phyloP scores from a whole-genome alignment of 2,329 filamentous ascomycete species.

The Zalaria sp. region DNA sequence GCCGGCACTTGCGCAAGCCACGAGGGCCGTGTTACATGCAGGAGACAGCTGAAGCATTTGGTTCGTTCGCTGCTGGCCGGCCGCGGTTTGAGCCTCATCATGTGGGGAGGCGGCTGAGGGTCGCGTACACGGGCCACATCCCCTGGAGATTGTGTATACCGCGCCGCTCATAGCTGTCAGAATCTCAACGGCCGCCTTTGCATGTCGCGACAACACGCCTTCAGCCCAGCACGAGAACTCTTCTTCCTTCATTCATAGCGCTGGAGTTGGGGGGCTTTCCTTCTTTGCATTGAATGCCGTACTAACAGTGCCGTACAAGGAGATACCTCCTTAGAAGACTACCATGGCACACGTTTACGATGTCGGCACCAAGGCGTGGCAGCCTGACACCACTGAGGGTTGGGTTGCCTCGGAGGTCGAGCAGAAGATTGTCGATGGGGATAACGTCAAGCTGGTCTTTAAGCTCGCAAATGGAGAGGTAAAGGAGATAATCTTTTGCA shows the following conservation, averaged over 20 bases:
- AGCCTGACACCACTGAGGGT: conserved; percentile 88
- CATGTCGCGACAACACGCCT: too few species aligned
- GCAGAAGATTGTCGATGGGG: conserved; percentile 68
- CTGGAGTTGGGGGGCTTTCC: conserved; percentile 1
- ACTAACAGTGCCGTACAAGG: conserved; percentile 1
- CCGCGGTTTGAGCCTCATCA: too few species aligned
- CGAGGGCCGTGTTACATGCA: too few species aligned
- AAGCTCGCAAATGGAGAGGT: conserved; percentile 89
- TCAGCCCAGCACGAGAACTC: neutral
- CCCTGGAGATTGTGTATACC: too few species aligned
- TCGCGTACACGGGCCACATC: too few species aligned
- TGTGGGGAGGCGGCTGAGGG: too few species aligned
- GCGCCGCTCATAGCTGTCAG: too few species aligned
- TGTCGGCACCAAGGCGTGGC: conserved; percentile 94
- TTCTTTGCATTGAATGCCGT: conserved; percentile 3
- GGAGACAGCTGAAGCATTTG: too few species aligned
- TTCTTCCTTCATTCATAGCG: conserved; percentile 9
- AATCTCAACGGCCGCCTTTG: too few species aligned
- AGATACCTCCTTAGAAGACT: conserved; percentile 1
- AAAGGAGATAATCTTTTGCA: conserved; percentile 8
- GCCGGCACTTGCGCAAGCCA: too few species aligned
- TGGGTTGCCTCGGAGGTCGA: conserved; percentile 94
- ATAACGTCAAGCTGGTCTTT: conserved; percentile 81
- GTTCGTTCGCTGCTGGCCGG: too few species aligned
- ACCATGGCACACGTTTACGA: conserved; percentile 89